phyloP scores from a whole-genome alignment of 2,329 filamentous ascomycete species.

The Hypoxylon sp. region DNA sequence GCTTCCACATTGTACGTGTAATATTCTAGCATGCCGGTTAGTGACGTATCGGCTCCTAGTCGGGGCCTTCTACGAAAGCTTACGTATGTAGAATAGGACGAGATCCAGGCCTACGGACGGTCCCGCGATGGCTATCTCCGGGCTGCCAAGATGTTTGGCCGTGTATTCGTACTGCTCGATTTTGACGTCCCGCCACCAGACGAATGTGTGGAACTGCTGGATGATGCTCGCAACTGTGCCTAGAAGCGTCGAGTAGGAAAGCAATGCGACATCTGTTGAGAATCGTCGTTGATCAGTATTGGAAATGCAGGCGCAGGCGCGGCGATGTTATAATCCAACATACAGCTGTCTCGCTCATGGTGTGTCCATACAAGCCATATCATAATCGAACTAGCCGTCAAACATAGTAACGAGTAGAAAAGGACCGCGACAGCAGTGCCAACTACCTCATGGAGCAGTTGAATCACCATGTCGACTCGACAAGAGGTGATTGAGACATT shows the following conservation, averaged over 20 bases:
- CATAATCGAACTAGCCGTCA: conserved; percentile 51
- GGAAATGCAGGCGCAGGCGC: neutral
- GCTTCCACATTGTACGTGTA: conserved; percentile 65
- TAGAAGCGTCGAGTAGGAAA: conserved; percentile 55
- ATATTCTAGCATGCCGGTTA: conserved; percentile 55
- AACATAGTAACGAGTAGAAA: conserved; percentile 54
- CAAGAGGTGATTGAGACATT: conserved; percentile 40
- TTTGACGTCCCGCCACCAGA: conserved; percentile 57
- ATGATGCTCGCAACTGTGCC: conserved; percentile 56
- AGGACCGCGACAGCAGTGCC: conserved; percentile 53
- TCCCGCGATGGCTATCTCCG: conserved; percentile 59
- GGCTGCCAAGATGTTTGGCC: conserved; percentile 52
- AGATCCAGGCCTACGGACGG: conserved; percentile 57
- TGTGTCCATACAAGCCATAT: conserved; percentile 57
- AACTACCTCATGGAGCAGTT: conserved; percentile 53
- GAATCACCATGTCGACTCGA: conserved; percentile 53
- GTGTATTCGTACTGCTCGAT: conserved; percentile 55
- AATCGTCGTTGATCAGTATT: conserved; percentile 17
- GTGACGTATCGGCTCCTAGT: neutral
- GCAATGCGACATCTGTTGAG: conserved; percentile 56
- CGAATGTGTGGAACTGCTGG: conserved; percentile 59
- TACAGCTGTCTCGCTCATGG: conserved; percentile 58
- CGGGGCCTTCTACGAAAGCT: conserved; percentile 36
- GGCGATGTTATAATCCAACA: conserved; percentile 37
- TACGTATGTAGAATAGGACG: conserved; percentile 63